Percentiles rank a stretch among this genome's conserved stretches.
These are phyloP conservation scores for Jatropha curcas DNA, from an alignment of 345 rosid species.

Conservation along the genomic window DNA sequence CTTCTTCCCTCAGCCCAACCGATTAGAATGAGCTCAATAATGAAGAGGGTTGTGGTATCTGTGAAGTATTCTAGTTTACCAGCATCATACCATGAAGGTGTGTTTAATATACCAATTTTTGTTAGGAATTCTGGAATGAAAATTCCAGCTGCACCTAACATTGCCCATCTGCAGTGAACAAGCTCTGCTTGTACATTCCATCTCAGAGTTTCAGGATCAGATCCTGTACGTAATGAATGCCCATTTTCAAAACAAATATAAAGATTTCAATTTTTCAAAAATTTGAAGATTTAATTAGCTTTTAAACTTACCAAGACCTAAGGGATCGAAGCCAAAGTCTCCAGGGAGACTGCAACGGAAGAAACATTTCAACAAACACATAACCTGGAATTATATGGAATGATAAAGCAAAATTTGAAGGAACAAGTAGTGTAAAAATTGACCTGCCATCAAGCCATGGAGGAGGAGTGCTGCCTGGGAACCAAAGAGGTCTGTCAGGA, in stretches of 20 bases:
- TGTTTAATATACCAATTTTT: conserved; percentile 80
- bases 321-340: conserved; percentile 96
- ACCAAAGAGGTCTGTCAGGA: conserved; percentile 93
- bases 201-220: conserved; percentile 85
- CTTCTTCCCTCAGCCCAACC: conserved; percentile 99
- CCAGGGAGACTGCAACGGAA: conserved; percentile 75
- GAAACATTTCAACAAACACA: conserved; percentile 7
- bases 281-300: not conserved
- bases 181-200: conserved; percentile 90
- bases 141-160: conserved; percentile 97
- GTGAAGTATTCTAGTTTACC: conserved; percentile 79
- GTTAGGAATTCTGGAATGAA: conserved; percentile 95
- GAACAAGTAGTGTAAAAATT: not conserved
- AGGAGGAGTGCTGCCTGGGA: conserved; percentile 98
- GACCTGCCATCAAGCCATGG: conserved; percentile 95
- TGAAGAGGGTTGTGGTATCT: conserved; percentile 83
- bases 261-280: not conserved
- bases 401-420: too few relatives aligned
- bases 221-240: conserved; percentile 42
- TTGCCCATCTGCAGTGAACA: conserved; percentile 97
- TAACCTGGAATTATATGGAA: too few relatives aligned
- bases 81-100: conserved; percentile 94
- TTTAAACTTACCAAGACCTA: conserved; percentile 71
- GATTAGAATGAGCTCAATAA: conserved; percentile 64
- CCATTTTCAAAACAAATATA: not conserved